These are phyloP conservation scores for Scleroderma citrinum DNA, from an alignment of 768 basidiomycete genomes.

Conservation along the genomic window DNA sequence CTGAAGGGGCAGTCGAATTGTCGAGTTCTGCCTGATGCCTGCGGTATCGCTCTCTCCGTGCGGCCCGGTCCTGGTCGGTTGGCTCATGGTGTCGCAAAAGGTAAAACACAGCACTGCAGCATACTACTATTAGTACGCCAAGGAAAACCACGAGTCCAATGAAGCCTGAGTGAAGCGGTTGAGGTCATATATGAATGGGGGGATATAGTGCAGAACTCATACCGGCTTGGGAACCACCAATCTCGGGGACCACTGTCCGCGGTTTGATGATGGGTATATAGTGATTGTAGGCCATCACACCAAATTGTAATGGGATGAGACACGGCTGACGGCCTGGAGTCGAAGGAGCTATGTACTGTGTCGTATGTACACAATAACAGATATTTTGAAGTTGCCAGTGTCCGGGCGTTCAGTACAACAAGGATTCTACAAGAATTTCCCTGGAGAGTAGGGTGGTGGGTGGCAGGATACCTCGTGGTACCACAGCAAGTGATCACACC, in stretches of 20 bases:
- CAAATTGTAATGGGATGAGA: neutral
- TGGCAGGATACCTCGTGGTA: neutral
- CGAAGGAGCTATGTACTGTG: neutral
- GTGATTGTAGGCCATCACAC: neutral
- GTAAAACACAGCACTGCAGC: slow-evolving; percentile 48
- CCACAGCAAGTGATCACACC: neutral
- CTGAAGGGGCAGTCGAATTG: slow-evolving; percentile 9
- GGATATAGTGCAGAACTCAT: slow-evolving; percentile 12
- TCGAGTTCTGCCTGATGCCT: slow-evolving; percentile 21
- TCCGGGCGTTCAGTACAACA: too few relatives aligned
- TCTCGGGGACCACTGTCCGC: slow-evolving; percentile 38
- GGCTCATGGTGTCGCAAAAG: slow-evolving; percentile 49
- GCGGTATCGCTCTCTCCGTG: slow-evolving; percentile 27
- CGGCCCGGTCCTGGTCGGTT: slow-evolving; percentile 34
- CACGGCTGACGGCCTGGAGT: neutral
- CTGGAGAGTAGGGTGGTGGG: neutral
- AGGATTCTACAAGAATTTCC: neutral
- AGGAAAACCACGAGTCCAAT: slow-evolving; percentile 55
- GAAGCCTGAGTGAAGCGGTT: slow-evolving; percentile 39
- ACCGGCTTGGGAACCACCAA: slow-evolving; percentile 48
- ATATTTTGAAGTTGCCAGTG: too few relatives aligned
- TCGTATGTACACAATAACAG: neutral
- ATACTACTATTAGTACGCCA: slow-evolving; percentile 45
- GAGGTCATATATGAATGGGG: neutral
- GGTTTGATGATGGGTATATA: neutral